Evolutionary conservation across 352 stramenopile species (phyloP), one percentile per base, ranked within the genome.

Genomic region (Plasmopara viticola): DNA sequence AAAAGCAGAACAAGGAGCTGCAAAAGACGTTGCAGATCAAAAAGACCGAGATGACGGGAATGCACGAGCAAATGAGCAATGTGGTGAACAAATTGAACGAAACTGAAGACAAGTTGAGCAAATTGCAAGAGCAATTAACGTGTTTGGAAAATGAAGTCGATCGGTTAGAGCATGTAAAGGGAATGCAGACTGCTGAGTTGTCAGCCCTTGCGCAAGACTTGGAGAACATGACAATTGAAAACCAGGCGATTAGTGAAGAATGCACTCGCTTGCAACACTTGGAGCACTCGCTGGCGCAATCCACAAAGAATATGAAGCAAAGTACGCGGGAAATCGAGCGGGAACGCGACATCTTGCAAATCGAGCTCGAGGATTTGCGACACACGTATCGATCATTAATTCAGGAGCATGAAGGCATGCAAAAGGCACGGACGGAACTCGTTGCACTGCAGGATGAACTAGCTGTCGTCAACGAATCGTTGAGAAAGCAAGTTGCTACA

Each of bases 141-240:
- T 70, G 70, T 37, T 34, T 91, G 14, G 74, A 87, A 44, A 71
- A 53, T 20, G 70, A 87, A 37, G 51, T 86, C 17, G 70, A 86
- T 37, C 64, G 45, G 18, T 44, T 85, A 7, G 72, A 82, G 30
- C 76, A 87, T 44, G 48, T 75, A 6, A 85, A 88, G 45, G 78
- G 71, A 3, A 78, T 91, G 68, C 68, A 73, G 51, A 77, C 75
- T 37, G 78, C 68, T 0, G 83, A 94, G 48, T 53, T 84, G 33
- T 56, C 66, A 2, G 83, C 83, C 29, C 68, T 94, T 0, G 59
- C 68, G 9, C 80, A 90, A 58, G 83, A 94, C 48, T 58, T 94
- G 33, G 80, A 94, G 47, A 90, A 94, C 53, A 94, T 94, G 83
- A 94, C 80, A 9, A 64, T 91, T 17, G 83, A 94, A 38, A 94